Conservation (phyloP, 2,329 filamentous ascomycete genomes). For the Furcasterigmium furcatum region DNA sequence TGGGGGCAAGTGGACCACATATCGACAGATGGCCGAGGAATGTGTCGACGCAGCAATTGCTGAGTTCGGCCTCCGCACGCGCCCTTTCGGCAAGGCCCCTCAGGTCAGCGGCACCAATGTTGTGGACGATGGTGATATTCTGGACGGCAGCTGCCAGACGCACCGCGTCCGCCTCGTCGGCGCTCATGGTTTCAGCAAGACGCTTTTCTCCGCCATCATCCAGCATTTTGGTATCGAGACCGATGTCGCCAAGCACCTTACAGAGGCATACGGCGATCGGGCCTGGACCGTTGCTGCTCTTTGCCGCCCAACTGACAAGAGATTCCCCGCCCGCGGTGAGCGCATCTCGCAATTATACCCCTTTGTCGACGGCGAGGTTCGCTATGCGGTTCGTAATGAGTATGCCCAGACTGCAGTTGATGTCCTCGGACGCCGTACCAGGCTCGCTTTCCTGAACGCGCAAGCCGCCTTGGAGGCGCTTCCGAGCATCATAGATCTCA, state of each 20-base stretch:
- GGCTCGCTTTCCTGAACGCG: conserved; percentile 86
- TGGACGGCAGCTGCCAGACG: conserved; percentile 72
- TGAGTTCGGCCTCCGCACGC: conserved; percentile 60
- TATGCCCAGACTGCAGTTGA: conserved; percentile 90
- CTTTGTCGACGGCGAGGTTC: conserved; percentile 87
- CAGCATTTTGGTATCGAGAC: conserved; percentile 92
- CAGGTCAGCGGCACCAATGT: conserved; percentile 67
- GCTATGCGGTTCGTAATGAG: conserved; percentile 84
- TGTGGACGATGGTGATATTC: conserved; percentile 65
- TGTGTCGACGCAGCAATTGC: conserved; percentile 77
- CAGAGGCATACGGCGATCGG: conserved; percentile 84
- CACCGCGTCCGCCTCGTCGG: conserved; percentile 79
- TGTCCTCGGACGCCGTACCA: conserved; percentile 78
- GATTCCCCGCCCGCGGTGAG: conserved; percentile 80
- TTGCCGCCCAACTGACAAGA: conserved; percentile 69
- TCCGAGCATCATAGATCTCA: conserved; percentile 82
- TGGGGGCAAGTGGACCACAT: conserved; percentile 91
- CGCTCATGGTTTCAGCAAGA: conserved; percentile 82
- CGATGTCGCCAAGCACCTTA: conserved; percentile 85
- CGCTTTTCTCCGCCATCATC: conserved; percentile 91
- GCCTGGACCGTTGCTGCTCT: conserved; percentile 87
- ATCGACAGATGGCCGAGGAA: conserved; percentile 90
- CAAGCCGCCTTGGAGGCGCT: conserved; percentile 86
- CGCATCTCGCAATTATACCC: conserved; percentile 80
- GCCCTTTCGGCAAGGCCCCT: conserved; percentile 55